Conservation (phyloP, 352 stramenopile genomes). For the Phytophthora gonapodyides region DNA sequence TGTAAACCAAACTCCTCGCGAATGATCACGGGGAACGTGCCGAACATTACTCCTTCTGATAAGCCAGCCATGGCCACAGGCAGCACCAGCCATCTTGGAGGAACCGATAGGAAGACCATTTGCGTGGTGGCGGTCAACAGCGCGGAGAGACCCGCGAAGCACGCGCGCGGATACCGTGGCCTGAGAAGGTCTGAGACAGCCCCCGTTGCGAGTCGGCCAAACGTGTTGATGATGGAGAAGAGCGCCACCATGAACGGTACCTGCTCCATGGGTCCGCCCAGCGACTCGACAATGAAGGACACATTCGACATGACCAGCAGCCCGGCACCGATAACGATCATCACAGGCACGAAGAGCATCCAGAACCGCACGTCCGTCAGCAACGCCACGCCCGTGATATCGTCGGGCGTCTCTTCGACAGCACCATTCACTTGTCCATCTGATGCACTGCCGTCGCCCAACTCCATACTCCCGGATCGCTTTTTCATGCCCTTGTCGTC, state of each 20-base stretch:
- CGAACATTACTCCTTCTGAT: conserved; percentile 82
- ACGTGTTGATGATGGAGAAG: conserved; percentile 82
- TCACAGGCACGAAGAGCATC: conserved; percentile 76
- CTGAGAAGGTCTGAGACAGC: conserved; percentile 63
- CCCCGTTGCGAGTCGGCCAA: conserved; percentile 61
- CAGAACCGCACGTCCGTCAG: conserved; percentile 69
- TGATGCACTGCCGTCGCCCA: conserved; percentile 37
- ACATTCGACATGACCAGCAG: conserved; percentile 88
- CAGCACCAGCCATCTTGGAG: conserved; percentile 45
- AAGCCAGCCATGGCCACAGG: conserved; percentile 68
- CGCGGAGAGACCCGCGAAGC: conserved; percentile 53
- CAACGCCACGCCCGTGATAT: conserved; percentile 65
- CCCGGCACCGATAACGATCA: conserved; percentile 73
- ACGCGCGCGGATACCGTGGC: conserved; percentile 50
- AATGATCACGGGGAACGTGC: conserved; percentile 79
- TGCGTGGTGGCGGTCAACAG: conserved; percentile 59
- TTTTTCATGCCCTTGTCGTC: conserved; percentile 19
- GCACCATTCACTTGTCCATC: conserved; percentile 27
- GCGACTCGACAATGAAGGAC: conserved; percentile 83
- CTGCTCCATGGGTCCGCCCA: conserved; percentile 57
- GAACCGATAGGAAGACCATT: conserved; percentile 57
- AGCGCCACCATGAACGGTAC: conserved; percentile 76
- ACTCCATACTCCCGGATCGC: conserved; percentile 49
- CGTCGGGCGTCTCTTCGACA: conserved; percentile 30
- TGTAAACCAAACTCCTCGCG: conserved; percentile 76